phyloP scores from a whole-genome alignment of 305 asterid species.

The Stenogyne calaminthoides region DNA sequence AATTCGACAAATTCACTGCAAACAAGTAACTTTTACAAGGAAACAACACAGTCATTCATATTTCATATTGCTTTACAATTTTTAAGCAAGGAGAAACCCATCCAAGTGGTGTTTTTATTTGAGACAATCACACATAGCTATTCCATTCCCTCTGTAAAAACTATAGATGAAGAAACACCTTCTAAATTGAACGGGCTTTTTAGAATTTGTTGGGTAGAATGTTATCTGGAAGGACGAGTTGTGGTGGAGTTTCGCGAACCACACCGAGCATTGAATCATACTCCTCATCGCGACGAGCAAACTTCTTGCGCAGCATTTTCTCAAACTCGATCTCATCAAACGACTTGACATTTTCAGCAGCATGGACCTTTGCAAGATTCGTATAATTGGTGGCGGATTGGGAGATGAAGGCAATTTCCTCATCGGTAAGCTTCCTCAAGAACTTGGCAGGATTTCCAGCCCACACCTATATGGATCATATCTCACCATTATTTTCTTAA shows the following conservation, averaged over 20 bases:
- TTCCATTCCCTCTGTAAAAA: no score
- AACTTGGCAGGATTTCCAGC: constrained; percentile 65
- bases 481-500: no score
- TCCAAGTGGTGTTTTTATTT: no score
- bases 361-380: constrained; percentile 65
- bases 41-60: no score
- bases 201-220: constrained; percentile 54
- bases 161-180: no score
- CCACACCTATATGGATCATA: constrained; percentile 37
- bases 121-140: no score
- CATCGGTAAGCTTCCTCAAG: constrained; percentile 51
- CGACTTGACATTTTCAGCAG: constrained; percentile 60
- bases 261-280: constrained; percentile 68
- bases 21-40: no score
- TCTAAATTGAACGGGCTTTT: constrained; percentile 32
- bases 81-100: no score
- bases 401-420: constrained; percentile 54
- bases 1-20: no score
- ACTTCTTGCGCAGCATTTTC: constrained; percentile 61
- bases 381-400: constrained; percentile 55
- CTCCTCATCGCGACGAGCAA: constrained; percentile 56
- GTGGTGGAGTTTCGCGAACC: constrained; percentile 62
- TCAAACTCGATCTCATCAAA: constrained; percentile 60
- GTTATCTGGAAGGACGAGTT: constrained; percentile 60
- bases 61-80: no score